A percentile compares a stretch with the other conserved stretches of the same genome.
Evolutionary conservation across 768 basidiomycete species (phyloP).

Genomic region (Neoboletus subvelutipes): DNA sequence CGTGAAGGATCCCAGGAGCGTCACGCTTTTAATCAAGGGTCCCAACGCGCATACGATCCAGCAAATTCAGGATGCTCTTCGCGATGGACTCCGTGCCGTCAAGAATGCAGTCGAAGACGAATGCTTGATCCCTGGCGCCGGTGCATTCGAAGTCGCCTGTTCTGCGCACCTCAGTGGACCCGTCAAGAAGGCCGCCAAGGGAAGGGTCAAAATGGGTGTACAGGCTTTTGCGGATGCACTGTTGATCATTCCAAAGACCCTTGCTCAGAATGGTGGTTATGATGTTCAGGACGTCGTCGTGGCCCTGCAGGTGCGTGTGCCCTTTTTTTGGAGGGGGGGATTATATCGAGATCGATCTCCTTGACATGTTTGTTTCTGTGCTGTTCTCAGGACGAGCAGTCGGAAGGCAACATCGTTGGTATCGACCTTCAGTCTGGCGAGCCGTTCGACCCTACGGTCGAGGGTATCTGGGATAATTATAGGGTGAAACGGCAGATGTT

Average conservation of each 20-base stretch:
- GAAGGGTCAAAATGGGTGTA: constrained; percentile 94
- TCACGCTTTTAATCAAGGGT: constrained; percentile 96
- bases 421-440: constrained; percentile 92
- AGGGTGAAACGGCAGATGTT: constrained; percentile 98
- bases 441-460: constrained; percentile 92
- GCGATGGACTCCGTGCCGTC: constrained; percentile 93
- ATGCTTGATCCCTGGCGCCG: constrained; percentile 89
- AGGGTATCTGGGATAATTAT: constrained; percentile 99
- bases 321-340: neutral
- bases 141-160: constrained; percentile 95
- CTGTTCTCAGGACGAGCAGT: constrained; percentile 75
- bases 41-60: constrained; percentile 95
- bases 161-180: constrained; percentile 76
- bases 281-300: constrained; percentile 97
- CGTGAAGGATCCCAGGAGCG: constrained; percentile 91
- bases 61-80: constrained; percentile 97
- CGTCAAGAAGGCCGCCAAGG: constrained; percentile 86
- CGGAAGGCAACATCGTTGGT: constrained; percentile 91
- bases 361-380: constrained; percentile 3
- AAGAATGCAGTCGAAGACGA: constrained; percentile 97
- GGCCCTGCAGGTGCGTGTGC: constrained; percentile 70
- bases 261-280: constrained; percentile 94
- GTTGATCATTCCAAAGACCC: constrained; percentile 92
- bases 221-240: constrained; percentile 96
- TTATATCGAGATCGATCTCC: constrained; percentile 12